These are phyloP conservation scores for Cairneyella variabilis DNA, from an alignment of 495 filamentous ascomycete species.

Conservation along the genomic window DNA sequence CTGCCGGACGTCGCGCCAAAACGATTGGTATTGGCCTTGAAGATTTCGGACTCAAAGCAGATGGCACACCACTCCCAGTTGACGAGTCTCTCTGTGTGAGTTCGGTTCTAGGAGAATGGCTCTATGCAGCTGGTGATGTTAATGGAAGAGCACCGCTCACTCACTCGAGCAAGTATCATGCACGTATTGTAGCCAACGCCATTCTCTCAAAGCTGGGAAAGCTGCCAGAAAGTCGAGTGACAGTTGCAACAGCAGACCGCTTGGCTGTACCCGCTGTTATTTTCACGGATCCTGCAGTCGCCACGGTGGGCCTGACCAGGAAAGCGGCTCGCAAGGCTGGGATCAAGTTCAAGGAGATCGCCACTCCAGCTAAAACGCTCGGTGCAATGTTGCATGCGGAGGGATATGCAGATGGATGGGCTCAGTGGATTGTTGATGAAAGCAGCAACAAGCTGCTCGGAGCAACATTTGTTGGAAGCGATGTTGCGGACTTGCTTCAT, in stretches of 20 bases:
- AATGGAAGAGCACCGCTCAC: slow-evolving; percentile 20
- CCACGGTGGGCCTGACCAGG: slow-evolving; percentile 10
- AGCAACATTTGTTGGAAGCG: slow-evolving; percentile 16
- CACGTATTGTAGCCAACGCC: slow-evolving; percentile 17
- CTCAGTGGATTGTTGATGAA: slow-evolving; percentile 16
- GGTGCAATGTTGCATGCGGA: slow-evolving; percentile 18
- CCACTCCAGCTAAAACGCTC: neutral
- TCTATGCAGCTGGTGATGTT: slow-evolving; percentile 25
- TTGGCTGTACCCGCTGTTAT: slow-evolving; percentile 10
- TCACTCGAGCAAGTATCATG: slow-evolving; percentile 25
- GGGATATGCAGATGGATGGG: slow-evolving; percentile 10
- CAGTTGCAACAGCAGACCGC: slow-evolving; percentile 1
- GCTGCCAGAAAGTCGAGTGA: too few species aligned
- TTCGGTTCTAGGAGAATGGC: slow-evolving; percentile 13
- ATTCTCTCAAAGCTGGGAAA: too few species aligned
- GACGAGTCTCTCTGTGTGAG: slow-evolving; percentile 18
- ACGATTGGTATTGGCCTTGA: slow-evolving; percentile 23
- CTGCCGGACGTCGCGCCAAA: slow-evolving; percentile 17
- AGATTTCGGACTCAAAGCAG: slow-evolving; percentile 18
- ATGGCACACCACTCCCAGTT: slow-evolving; percentile 14
- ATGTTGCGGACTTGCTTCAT: slow-evolving; percentile 19
- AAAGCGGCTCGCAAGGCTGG: neutral
- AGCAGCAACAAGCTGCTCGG: slow-evolving; percentile 9
- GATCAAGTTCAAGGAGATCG: slow-evolving; percentile 1
- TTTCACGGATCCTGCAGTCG: slow-evolving; percentile 17